A percentile compares a stretch with the other conserved stretches of the same genome.
These are phyloP conservation scores for Ustilago esculenta DNA, from an alignment of 1,284 basidiomycete genomes.

Conservation along the genomic window DNA sequence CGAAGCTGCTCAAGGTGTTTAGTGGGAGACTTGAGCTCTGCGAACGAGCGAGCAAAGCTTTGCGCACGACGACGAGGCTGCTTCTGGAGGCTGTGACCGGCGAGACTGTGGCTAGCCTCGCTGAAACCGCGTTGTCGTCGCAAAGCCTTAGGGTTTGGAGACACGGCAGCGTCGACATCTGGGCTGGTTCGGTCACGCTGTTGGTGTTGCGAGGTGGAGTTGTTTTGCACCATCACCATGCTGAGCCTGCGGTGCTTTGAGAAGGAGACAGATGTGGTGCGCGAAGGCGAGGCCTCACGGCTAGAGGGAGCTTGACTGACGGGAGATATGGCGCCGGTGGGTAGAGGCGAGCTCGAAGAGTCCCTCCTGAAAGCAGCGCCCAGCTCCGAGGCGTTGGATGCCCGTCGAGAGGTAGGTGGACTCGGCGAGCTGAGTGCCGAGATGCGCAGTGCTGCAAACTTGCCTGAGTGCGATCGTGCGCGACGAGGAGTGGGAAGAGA, in stretches of 20 bases:
- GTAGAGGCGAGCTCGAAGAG: slow-evolving; percentile 26
- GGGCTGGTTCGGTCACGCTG: slow-evolving; percentile 2
- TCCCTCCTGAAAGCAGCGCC: slow-evolving; percentile 3
- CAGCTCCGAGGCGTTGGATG: slow-evolving; percentile 15
- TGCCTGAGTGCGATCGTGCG: slow-evolving; percentile 41
- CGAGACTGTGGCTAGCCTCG: slow-evolving; percentile 9
- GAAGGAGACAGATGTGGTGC: slow-evolving; percentile 23
- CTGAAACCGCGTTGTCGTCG: slow-evolving; percentile 30
- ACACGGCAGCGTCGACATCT: slow-evolving; percentile 1
- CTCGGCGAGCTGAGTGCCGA: slow-evolving; percentile 24
- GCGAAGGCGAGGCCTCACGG: slow-evolving; percentile 5
- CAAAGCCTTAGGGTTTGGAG: slow-evolving; percentile 1
- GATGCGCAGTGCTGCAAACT: slow-evolving; percentile 42
- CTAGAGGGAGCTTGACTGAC: slow-evolving; percentile 8
- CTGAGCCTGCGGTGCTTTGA: slow-evolving; percentile 40
- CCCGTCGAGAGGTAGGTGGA: slow-evolving; percentile 16
- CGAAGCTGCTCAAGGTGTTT: slow-evolving; percentile 39
- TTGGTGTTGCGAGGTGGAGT: background rate
- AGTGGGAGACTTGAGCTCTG: slow-evolving; percentile 35
- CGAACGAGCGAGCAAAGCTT: slow-evolving; percentile 47
- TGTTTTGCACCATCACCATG: slow-evolving; percentile 30
- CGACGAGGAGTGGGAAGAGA: background rate
- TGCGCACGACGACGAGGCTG: slow-evolving; percentile 34
- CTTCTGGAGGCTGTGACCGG: background rate
- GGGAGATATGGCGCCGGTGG: slow-evolving; percentile 38